phyloP scores from a whole-genome alignment of 176 grass and related monocot species.

The Musa troglodytarum region DNA sequence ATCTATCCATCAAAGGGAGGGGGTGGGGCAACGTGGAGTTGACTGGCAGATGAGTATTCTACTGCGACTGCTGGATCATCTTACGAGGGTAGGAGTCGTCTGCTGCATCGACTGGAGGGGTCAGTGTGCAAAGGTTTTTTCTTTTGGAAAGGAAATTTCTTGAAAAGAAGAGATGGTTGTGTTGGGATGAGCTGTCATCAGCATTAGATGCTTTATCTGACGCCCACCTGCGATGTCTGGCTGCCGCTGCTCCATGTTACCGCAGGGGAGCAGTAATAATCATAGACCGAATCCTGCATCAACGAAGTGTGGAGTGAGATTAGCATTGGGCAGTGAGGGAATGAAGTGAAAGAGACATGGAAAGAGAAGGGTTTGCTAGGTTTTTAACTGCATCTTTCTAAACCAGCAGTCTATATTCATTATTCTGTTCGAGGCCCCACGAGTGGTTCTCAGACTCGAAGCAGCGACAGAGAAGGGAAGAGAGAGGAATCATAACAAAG shows the following conservation, averaged over 20 bases:
- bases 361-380: no score
- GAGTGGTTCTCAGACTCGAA: slow-evolving; percentile 19
- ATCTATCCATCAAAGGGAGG: slow-evolving; percentile 1
- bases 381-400: not conserved
- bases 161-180: slow-evolving; percentile 26
- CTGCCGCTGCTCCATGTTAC: not conserved
- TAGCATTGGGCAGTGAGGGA: not conserved
- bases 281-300: not conserved
- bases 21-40: slow-evolving; percentile 22
- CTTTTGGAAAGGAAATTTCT: slow-evolving; percentile 1
- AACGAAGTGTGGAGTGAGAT: not conserved
- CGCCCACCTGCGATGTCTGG: slow-evolving; percentile 53
- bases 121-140: slow-evolving; percentile 20
- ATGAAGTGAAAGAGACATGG: not conserved
- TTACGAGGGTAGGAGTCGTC: not conserved
- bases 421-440: slow-evolving; percentile 65
- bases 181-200: slow-evolving; percentile 70
- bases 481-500: not conserved
- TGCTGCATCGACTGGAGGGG: not conserved
- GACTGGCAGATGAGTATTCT: slow-evolving; percentile 18
- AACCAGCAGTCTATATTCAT: slow-evolving; percentile 4
- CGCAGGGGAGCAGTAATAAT: slow-evolving; percentile 1
- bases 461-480: not conserved
- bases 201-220: slow-evolving; percentile 81
- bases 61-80: not conserved